Conservation (phyloP, 2,329 filamentous ascomycete species). For the Aspergillus glaucus region DNA sequence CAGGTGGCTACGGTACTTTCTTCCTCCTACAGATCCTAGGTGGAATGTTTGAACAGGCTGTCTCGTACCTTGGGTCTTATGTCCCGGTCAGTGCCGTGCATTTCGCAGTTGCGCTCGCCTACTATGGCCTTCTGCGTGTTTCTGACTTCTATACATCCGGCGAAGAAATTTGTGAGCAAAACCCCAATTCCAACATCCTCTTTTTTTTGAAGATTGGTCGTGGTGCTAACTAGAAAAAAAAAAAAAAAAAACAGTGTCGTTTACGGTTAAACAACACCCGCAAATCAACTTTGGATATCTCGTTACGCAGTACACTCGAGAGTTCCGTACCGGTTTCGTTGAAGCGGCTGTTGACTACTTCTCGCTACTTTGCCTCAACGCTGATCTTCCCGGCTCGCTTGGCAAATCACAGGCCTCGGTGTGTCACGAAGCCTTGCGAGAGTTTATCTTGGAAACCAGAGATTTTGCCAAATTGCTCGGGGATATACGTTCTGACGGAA, state of each 20-base stretch:
- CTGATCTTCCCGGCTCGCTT: slow-evolving; percentile 67
- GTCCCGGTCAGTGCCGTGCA: slow-evolving; percentile 91
- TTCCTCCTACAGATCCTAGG: slow-evolving; percentile 88
- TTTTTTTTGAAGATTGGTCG: slow-evolving; percentile 1
- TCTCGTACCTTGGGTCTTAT: slow-evolving; percentile 86
- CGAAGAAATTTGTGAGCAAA: slow-evolving; percentile 56
- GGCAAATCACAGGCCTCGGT: slow-evolving; percentile 72
- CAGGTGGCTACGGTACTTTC: slow-evolving; percentile 77
- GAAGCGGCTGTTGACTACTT: slow-evolving; percentile 92
- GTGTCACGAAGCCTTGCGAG: slow-evolving; percentile 86
- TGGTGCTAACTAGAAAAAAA: slow-evolving; percentile 9
- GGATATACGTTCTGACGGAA: slow-evolving; percentile 80
- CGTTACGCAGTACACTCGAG: slow-evolving; percentile 89
- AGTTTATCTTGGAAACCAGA: slow-evolving; percentile 91
- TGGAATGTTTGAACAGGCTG: slow-evolving; percentile 89
- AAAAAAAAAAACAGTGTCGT: slow-evolving; percentile 42
- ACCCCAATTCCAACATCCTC: neutral
- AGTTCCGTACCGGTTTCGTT: slow-evolving; percentile 87
- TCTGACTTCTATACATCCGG: slow-evolving; percentile 70
- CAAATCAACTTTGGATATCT: slow-evolving; percentile 94
- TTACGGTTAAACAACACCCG: slow-evolving; percentile 48
- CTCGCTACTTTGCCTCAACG: slow-evolving; percentile 82
- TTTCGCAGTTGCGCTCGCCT: slow-evolving; percentile 82
- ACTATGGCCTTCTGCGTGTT: slow-evolving; percentile 82
- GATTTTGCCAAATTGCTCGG: slow-evolving; percentile 93